Percentiles rank a stretch among this genome's conserved stretches.
Conservation (phyloP, 2,329 filamentous ascomycete genomes). For the Aspergillus glaucus region DNA sequence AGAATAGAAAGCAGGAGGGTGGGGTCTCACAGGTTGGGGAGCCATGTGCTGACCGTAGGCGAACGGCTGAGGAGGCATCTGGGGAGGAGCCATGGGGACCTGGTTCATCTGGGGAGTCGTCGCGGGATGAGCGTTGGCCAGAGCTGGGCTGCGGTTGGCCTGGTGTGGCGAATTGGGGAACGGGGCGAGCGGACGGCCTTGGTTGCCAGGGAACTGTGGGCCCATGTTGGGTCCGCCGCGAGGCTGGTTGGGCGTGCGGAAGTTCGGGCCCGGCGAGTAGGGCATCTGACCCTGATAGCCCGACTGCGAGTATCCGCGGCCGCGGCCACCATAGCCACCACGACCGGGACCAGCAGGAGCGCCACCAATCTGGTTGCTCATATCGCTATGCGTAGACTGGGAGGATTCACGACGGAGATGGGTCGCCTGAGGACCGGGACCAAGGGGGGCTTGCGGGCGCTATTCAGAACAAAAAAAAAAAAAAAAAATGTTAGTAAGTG, state of each 20-base stretch:
- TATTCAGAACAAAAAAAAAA: slow-evolving; percentile 20
- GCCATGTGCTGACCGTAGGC: slow-evolving; percentile 53
- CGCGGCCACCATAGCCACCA: slow-evolving; percentile 51
- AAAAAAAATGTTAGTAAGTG: slow-evolving; percentile 55
- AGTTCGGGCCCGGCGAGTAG: slow-evolving; percentile 50
- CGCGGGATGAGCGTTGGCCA: slow-evolving; percentile 56
- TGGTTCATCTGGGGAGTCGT: slow-evolving; percentile 65
- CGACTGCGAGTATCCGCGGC: slow-evolving; percentile 51
- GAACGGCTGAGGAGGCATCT: slow-evolving; percentile 56
- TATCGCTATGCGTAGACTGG: slow-evolving; percentile 72
- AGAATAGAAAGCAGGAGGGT: slow-evolving; percentile 7
- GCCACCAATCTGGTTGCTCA: slow-evolving; percentile 52
- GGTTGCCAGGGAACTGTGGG: slow-evolving; percentile 45
- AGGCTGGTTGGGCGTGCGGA: slow-evolving; percentile 47
- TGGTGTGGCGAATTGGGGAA: slow-evolving; percentile 63
- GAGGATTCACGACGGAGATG: slow-evolving; percentile 83
- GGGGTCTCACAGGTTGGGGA: slow-evolving; percentile 55
- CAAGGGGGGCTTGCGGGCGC: slow-evolving; percentile 55
- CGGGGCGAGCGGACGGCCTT: slow-evolving; percentile 37
- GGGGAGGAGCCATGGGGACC: slow-evolving; percentile 60
- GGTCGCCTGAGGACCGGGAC: slow-evolving; percentile 58
- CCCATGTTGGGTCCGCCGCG: slow-evolving; percentile 48
- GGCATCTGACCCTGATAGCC: slow-evolving; percentile 47
- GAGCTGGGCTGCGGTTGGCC: slow-evolving; percentile 57
- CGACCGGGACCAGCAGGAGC: slow-evolving; percentile 48